A percentile compares a stretch with the other conserved stretches of the same genome.
These are phyloP conservation scores for Talaromyces islandicus DNA, from an alignment of 2,329 filamentous ascomycete species.

Conservation along the genomic window DNA sequence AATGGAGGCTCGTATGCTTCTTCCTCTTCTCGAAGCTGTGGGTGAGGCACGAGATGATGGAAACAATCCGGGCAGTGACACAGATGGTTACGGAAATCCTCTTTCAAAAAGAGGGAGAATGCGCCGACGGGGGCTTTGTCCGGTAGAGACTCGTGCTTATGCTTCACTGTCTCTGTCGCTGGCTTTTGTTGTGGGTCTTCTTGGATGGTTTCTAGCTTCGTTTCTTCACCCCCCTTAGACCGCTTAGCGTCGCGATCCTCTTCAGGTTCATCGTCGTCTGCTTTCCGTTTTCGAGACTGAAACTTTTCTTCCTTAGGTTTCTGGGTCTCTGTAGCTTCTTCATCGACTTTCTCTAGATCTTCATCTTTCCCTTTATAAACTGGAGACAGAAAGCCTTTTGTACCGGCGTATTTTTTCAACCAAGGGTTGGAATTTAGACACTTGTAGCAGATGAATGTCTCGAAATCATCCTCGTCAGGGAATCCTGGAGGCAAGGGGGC, in stretches of 20 bases:
- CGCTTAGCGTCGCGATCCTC: slow-evolving; percentile 32
- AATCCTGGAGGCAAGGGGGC: slow-evolving; percentile 76
- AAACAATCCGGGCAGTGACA: slow-evolving; percentile 83
- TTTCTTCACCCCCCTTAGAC: slow-evolving; percentile 39
- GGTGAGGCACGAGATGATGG: slow-evolving; percentile 61
- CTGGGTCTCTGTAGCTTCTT: not conserved
- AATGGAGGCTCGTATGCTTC: slow-evolving; percentile 89
- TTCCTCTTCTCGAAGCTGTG: slow-evolving; percentile 87
- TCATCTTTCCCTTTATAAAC: slow-evolving; percentile 49
- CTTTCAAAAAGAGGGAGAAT: slow-evolving; percentile 77
- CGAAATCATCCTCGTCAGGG: slow-evolving; percentile 81
- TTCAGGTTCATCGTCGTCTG: slow-evolving; percentile 43
- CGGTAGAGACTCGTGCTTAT: slow-evolving; percentile 59
- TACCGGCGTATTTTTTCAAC: slow-evolving; percentile 82
- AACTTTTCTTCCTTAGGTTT: slow-evolving; percentile 14
- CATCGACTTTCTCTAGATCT: slow-evolving; percentile 8
- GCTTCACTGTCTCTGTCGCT: slow-evolving; percentile 32
- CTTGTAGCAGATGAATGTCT: slow-evolving; percentile 88
- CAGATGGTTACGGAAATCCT: slow-evolving; percentile 71
- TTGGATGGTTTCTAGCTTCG: slow-evolving; percentile 25
- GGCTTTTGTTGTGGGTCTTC: slow-evolving; percentile 10
- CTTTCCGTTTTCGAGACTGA: slow-evolving; percentile 60
- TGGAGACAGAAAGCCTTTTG: slow-evolving; percentile 70
- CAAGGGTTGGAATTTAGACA: slow-evolving; percentile 83
- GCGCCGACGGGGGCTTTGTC: slow-evolving; percentile 45